These are phyloP conservation scores for Suillus occidentalis DNA, from an alignment of 768 basidiomycete genomes.

Conservation along the genomic window DNA sequence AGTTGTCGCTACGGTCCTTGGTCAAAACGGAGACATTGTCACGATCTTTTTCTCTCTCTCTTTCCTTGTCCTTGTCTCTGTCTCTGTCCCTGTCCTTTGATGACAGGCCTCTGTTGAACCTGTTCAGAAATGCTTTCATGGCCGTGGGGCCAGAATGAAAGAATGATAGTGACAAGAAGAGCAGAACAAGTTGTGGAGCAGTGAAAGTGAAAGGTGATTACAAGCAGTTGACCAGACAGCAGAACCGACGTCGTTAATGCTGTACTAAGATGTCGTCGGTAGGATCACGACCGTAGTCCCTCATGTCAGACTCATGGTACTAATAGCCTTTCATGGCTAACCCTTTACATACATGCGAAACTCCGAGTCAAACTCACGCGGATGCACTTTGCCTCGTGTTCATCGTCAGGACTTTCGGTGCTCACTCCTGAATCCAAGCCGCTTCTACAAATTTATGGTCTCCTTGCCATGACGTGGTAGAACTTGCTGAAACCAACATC, in stretches of 20 bases:
- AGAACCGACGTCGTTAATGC: background rate
- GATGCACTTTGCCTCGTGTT: background rate
- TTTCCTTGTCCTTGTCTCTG: constrained; percentile 45
- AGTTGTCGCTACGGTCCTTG: constrained; percentile 34
- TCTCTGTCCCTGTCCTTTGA: constrained; percentile 61
- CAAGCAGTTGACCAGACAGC: background rate
- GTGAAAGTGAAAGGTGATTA: constrained; percentile 10
- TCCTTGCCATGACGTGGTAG: background rate
- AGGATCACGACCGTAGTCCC: constrained; percentile 3
- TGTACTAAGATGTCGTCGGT: background rate
- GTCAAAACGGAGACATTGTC: constrained; percentile 28
- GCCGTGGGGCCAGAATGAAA: constrained; percentile 11
- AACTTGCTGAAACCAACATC: background rate
- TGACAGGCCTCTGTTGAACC: constrained; percentile 63
- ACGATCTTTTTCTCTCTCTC: constrained; percentile 24
- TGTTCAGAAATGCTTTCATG: constrained; percentile 86
- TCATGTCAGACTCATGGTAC: constrained; percentile 1
- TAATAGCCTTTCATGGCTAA: constrained; percentile 1
- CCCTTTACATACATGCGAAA: constrained; percentile 8
- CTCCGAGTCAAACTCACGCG: background rate
- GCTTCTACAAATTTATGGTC: background rate
- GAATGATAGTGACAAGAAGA: background rate
- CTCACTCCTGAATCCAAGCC: background rate
- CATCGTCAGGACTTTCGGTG: background rate
- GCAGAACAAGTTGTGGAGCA: background rate